These are phyloP conservation scores for Chrysanthemum lavandulifolium DNA, from an alignment of 129 eudicot genomes.

Conservation along the genomic window DNA sequence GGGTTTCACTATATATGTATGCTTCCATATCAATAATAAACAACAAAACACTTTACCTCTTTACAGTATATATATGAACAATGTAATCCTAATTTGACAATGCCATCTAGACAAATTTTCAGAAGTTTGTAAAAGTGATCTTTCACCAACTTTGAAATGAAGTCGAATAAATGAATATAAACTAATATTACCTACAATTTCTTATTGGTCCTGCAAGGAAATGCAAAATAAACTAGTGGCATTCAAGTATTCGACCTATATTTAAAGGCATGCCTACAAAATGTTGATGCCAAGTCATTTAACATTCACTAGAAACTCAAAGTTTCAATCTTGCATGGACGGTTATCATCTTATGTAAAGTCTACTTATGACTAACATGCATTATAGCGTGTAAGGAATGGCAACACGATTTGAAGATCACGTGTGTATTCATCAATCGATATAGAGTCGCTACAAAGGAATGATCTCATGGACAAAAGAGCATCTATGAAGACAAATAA, in stretches of 20 bases:
- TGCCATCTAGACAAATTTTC: too few relatives aligned
- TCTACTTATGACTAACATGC: neutral
- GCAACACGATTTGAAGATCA: neutral
- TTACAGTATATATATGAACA: too few relatives aligned
- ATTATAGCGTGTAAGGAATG: neutral
- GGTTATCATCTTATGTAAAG: neutral
- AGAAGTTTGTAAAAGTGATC: too few relatives aligned
- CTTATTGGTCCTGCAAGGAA: neutral
- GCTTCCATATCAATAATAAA: too few relatives aligned
- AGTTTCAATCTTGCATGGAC: neutral
- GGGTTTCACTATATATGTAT: too few relatives aligned
- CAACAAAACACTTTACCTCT: too few relatives aligned
- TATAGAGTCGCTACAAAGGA: too few relatives aligned
- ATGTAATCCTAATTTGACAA: too few relatives aligned
- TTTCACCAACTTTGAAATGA: neutral
- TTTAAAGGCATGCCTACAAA: neutral
- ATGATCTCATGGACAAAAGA: neutral
- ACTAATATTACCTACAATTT: neutral
- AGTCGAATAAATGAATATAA: neutral
- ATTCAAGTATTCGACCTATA: neutral
- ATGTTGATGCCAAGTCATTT: neutral
- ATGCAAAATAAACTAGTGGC: neutral
- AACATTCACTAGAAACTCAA: neutral
- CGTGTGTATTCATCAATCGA: neutral
- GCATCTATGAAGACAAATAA: neutral